Base-by-base conservation (phyloP, 805 yeast species). In the Blastobotrys terrestris region DNA sequence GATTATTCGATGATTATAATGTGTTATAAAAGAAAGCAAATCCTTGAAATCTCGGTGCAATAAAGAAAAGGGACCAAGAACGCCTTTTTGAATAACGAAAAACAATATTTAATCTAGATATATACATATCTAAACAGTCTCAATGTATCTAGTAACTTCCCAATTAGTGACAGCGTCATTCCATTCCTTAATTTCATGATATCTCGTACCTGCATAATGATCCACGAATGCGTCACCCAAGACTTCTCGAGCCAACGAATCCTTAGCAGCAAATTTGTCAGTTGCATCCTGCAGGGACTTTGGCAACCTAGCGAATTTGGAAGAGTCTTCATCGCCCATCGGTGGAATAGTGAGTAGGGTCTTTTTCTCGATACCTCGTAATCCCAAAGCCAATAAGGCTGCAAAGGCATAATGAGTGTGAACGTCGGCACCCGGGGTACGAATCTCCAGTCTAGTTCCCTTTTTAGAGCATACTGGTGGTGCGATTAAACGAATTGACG, bases 191-290 rank as follows among this genome's bases (percentile, higher is more conserved):
- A 62, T 53, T 52, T 67, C 71, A 42, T 67, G 67, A 31, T 51
- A 43, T 18, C 71, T 53, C 11, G 71, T 67, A 2, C 52, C 63
- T 11, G 66, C 67, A 46, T 55, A 67, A 44, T 67, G 71, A 20
- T 67, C 68, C 7, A 67, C 71, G 55, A 67, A 67, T 13, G 46
- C 63, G 49, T 64, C 68, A 5, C 77, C 78, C 41, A 74, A 59
- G 7, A 71, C 69, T 47, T 63, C 63, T 11, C 71, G 55, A 3
- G 71, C 71, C 16, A 66, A 44, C 39, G 63, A 56, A 1, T 54
- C 54, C 3, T 57, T 55, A 5, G 57, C 53, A 46, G 60, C 58
- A 46, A 67, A 67, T 16, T 46, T 43, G 15, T 52, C 58, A 15
- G 67, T 62, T 2, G 70, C 69, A 7, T 50, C 52, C n/a, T 53